Percentiles rank a stretch among this genome's conserved stretches.
These are phyloP conservation scores for Pseudonitzschia multiseries DNA, from an alignment of 108 stramenopile species.

Conservation along the genomic window DNA sequence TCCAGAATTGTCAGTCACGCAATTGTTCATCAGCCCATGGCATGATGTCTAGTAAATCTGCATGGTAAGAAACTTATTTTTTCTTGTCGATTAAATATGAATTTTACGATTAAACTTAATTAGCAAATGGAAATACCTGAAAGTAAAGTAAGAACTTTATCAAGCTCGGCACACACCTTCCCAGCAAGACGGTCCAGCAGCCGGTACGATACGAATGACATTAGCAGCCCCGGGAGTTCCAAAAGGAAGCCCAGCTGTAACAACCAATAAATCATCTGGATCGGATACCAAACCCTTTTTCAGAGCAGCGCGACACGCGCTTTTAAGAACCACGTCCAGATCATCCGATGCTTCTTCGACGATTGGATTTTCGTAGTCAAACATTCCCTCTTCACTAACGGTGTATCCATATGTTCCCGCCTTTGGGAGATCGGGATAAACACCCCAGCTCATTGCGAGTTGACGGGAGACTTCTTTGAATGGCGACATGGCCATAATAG, in stretches of 20 bases:
- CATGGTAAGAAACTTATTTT: neutral
- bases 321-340: conserved; percentile 71
- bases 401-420: conserved; percentile 76
- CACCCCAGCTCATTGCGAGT: conserved; percentile 91
- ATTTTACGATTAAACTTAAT: neutral
- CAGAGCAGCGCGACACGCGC: conserved; percentile 77
- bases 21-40: too few species aligned
- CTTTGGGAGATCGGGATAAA: conserved; percentile 79
- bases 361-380: conserved; percentile 53
- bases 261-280: conserved; percentile 89
- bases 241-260: conserved; percentile 93
- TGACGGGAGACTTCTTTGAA: conserved; percentile 88
- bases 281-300: conserved; percentile 85
- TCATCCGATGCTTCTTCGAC: conserved; percentile 61
- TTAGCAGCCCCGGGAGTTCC: conserved; percentile 88
- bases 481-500: conserved; percentile 93
- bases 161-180: conserved; percentile 54
- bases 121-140: neutral
- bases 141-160: neutral
- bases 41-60: neutral
- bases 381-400: conserved; percentile 63
- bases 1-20: too few species aligned
- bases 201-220: conserved; percentile 88
- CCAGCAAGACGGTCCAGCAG: conserved; percentile 91
- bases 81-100: neutral